Evolutionary conservation across 208 protist species (phyloP).

Genomic region (Strigomonas culicis): DNA sequence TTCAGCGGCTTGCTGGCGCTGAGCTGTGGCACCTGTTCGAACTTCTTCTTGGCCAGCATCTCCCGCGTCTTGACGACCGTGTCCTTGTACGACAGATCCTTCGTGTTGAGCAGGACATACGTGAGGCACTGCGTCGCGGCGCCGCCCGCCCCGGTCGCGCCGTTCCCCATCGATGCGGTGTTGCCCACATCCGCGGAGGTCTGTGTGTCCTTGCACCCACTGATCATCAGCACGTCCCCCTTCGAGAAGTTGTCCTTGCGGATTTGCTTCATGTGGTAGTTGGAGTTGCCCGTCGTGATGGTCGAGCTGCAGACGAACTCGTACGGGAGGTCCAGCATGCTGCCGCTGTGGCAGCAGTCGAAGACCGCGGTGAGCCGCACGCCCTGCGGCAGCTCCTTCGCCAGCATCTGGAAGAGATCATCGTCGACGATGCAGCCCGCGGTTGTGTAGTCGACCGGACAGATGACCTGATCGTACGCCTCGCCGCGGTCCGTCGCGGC

Average conservation of each 20-base stretch:
- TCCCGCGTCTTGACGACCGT: conserved; percentile 55
- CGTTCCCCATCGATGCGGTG: conserved; percentile 40
- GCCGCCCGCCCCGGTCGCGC: conserved; percentile 48
- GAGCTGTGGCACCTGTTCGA: conserved; percentile 72
- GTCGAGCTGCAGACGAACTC: conserved; percentile 32
- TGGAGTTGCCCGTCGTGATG: conserved; percentile 1
- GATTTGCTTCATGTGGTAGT: conserved; percentile 62
- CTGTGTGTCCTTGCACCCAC: conserved; percentile 56
- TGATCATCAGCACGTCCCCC: conserved; percentile 66
- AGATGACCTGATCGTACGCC: conserved; percentile 71
- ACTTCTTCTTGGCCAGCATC: conserved; percentile 47
- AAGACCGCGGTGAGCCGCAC: conserved; percentile 74
- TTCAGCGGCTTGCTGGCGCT: conserved; percentile 61
- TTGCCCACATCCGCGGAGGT: conserved; percentile 64
- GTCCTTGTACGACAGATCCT: conserved; percentile 40
- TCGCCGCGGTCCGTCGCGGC: conserved; percentile 48
- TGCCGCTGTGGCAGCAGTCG: conserved; percentile 90
- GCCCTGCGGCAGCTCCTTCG: conserved; percentile 36
- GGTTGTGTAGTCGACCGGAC: conserved; percentile 53
- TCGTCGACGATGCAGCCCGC: conserved; percentile 71
- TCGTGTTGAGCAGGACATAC: conserved; percentile 48
- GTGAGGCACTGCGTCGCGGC: conserved; percentile 66
- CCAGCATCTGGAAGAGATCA: conserved; percentile 58
- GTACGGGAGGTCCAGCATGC: conserved; percentile 80
- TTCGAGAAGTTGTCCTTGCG: conserved; percentile 45